Base-by-base conservation (phyloP, 805 yeast genomes). In the Millerozyma acaciae region DNA sequence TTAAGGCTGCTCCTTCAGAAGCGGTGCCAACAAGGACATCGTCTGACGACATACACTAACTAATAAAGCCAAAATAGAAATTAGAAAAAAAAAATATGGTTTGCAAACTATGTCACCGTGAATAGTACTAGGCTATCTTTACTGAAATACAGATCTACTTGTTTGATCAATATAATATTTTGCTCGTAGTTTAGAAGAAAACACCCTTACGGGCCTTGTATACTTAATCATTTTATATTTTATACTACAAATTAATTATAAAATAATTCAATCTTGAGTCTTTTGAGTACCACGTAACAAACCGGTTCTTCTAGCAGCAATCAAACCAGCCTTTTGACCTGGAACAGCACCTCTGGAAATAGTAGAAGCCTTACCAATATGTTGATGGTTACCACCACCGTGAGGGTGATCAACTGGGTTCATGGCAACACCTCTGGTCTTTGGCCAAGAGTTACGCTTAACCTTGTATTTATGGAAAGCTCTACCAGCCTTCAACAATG, bases 361-460 rank as follows among this genome's bases (percentile, higher is more conserved):
- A 48, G 64, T 58, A 42, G 64, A 58, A 48, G 64, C 64, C 52
- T 58, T 58, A 51, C 59, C 59, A 50, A 53, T 53, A 38, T 53
- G 59, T 46, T 53, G 59, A 55, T 58, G 64, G 62, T 58, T 58
- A 90, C 98, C 98, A 90, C 98, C 97, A 86, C 98, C 98, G 75
- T 90, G 98, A 72, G 98, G 98, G 80, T 90, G 98, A 73, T 90
- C 98, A 72, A 90, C 98, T 73, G 97, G 97, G 80, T 90, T 90
- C 98, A 93, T 90, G 71, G 98, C 98, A 70, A 90, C 97, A 90
- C 97, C 98, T 80, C 97, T 88, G 67, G 97, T 93, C 85, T 87
- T 89, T 76, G 98, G 98, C 97, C 97, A 93, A 54, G 96, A 87
- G 95, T 93, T 88, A 79, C 97, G 82, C 94, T 93, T 93, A 64